Evolutionary conservation across 441 rosid species (phyloP), one percentile per base, ranked within the genome.

Genomic region (Pelargonium australe): DNA sequence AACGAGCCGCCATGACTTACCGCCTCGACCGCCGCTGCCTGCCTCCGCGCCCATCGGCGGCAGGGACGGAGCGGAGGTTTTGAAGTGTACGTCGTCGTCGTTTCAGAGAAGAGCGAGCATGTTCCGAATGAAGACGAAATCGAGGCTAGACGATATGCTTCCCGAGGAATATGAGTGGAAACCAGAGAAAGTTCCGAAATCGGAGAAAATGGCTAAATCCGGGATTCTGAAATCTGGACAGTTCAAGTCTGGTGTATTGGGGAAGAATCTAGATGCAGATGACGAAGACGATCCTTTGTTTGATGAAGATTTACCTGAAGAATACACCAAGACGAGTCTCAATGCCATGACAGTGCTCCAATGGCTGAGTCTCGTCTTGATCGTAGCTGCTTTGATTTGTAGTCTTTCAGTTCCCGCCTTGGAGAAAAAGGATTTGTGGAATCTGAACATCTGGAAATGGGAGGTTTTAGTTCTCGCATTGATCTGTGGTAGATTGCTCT

Each of bases 391-490:
- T 57, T 72, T 83, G 10, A 63, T 77, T 45, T 82, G 85, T 51
- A 81, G 80, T 72, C 71, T 85, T 20, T 66, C 73, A 7, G 69
- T 85, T 43, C 73, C 86, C 12, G 69, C 7, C 7, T 4, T 84
- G 43, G 81, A 73, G 73, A 69, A 23, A 41, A 73, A 61, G 51
- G 68, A 19, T 60, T 19, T 83, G 4, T 84, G 89, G 82, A 87
- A 81, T 68, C 81, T 88, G 69, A 77, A 81, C 13, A 45, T 84
- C 0, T 88, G 91, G 89, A 85, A 90, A 75, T 87, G 91, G 91
- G 88, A 85, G 67, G 72, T 82, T 1, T 68, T 88, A 75, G 76
- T 81, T 72, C 69, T 85, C 80, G 82, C 86, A 28, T 47, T 85
- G 43, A 78, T 88, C 65, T 82, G 80, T 47, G 92, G 96, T 10